Conservation (phyloP, 768 basidiomycete species). For the Rhodotorula paludigena region DNA sequence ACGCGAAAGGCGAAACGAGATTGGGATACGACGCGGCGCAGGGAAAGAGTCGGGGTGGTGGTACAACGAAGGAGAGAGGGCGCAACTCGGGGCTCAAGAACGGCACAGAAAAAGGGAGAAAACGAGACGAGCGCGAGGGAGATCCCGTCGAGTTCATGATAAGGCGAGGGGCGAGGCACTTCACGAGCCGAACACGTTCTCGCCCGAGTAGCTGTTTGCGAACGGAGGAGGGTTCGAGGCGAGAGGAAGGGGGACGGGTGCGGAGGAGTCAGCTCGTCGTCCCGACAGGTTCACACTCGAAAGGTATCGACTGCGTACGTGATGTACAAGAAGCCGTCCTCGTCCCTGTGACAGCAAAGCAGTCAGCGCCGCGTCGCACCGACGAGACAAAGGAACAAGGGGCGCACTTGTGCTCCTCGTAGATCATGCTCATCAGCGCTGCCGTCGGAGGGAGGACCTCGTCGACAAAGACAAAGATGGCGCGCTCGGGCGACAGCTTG, state of each 20-base stretch:
- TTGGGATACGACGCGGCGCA: too few relatives aligned
- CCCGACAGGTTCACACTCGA: neutral
- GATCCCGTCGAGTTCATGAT: too few relatives aligned
- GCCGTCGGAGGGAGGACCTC: constrained; percentile 97
- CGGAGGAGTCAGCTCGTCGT: neutral
- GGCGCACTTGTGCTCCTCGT: constrained; percentile 96
- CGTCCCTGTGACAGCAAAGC: constrained; percentile 61
- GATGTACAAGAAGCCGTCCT: constrained; percentile 97
- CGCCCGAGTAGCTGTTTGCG: constrained; percentile 70
- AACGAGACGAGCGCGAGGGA: too few relatives aligned
- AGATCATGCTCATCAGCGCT: constrained; percentile 96
- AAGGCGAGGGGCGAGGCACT: too few relatives aligned
- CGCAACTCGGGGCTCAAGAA: too few relatives aligned
- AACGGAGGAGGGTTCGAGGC: too few relatives aligned
- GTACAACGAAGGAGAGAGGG: too few relatives aligned
- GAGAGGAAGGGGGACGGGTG: constrained; percentile 47
- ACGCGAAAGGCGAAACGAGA: too few relatives aligned
- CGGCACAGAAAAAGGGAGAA: too few relatives aligned
- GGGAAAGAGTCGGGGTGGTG: too few relatives aligned
- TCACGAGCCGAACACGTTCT: constrained; percentile 86
- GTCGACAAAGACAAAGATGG: constrained; percentile 99
- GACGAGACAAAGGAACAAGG: constrained; percentile 24
- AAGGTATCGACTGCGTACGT: constrained; percentile 5
- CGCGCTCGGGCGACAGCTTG: constrained; percentile 99
- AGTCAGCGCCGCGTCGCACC: constrained; percentile 8